Evolutionary conservation across 1,284 basidiomycete genomes (phyloP).

Genomic region (Tylopilus sp.): DNA sequence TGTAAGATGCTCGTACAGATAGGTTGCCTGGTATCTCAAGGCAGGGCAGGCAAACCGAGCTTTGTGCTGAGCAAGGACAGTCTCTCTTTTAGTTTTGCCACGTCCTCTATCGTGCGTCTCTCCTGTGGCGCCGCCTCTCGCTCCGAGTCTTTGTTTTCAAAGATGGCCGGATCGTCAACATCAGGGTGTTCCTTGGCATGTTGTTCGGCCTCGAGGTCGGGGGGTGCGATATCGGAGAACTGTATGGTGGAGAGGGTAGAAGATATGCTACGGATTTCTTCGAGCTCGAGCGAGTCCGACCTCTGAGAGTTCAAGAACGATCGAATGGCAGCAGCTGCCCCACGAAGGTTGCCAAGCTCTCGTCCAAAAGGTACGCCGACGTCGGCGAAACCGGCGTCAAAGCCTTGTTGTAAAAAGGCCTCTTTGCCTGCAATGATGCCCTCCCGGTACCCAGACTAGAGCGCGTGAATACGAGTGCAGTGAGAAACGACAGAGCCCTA

Average conservation of each 20-base stretch:
- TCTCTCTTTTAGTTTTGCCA: constrained; percentile 42
- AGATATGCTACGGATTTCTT: constrained; percentile 54
- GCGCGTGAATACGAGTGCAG: constrained; percentile 1
- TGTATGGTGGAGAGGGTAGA: constrained; percentile 54
- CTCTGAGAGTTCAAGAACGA: constrained; percentile 45
- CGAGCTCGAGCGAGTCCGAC: constrained; percentile 18
- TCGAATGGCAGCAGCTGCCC: constrained; percentile 59
- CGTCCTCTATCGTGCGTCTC: constrained; percentile 42
- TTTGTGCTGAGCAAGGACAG: constrained; percentile 37
- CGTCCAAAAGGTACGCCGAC: constrained; percentile 75
- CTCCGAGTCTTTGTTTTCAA: constrained; percentile 43
- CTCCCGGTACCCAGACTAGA: constrained; percentile 81
- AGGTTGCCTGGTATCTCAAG: not conserved
- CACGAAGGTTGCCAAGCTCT: constrained; percentile 69
- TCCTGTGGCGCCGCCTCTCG: constrained; percentile 33
- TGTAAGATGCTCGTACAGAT: not conserved
- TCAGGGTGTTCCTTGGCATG: constrained; percentile 67
- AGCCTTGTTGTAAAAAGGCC: constrained; percentile 73
- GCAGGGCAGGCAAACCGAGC: constrained; percentile 35
- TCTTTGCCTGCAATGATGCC: constrained; percentile 87
- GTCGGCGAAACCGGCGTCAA: constrained; percentile 73
- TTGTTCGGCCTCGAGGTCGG: constrained; percentile 68
- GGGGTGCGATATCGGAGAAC: constrained; percentile 66
- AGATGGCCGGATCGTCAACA: constrained; percentile 33
- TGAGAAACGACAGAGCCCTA: constrained; percentile 29